Conservation (phyloP, 148 eudicot species). For the Selenicereus undatus region DNA sequence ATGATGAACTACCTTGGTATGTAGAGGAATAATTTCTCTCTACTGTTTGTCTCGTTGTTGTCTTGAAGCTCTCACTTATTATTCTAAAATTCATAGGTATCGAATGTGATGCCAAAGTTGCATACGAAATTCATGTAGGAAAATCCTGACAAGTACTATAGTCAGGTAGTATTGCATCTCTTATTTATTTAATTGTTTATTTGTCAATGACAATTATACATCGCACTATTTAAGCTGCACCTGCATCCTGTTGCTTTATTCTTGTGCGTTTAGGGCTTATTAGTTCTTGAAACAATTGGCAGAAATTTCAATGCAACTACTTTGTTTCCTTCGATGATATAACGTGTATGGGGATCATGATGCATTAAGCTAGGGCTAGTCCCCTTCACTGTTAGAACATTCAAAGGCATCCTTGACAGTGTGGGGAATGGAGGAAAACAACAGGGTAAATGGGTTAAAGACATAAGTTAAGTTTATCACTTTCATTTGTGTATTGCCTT, state of each 20-base stretch:
- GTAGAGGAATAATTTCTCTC: not conserved
- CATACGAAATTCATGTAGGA: constrained; percentile 85
- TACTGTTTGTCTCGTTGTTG: not conserved
- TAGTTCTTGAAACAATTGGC: not conserved
- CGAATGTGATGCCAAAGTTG: constrained; percentile 92
- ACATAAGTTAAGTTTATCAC: not conserved
- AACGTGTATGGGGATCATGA: not conserved
- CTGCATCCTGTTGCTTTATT: not conserved
- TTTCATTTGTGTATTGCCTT: not conserved
- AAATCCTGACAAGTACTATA: constrained; percentile 71
- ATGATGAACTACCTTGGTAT: constrained; percentile 87
- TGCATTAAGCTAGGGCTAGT: not conserved
- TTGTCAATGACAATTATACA: no score
- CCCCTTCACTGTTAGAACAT: not conserved
- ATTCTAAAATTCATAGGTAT: constrained; percentile 44
- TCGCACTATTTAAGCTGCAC: not conserved
- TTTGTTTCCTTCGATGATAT: not conserved
- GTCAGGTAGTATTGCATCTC: constrained; percentile 50
- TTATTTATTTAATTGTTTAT: no score
- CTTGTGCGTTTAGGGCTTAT: not conserved
- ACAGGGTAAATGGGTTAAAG: not conserved
- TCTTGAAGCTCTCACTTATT: constrained; percentile 18
- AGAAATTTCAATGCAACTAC: not conserved
- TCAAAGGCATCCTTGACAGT: not conserved
- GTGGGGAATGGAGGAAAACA: not conserved